Evolutionary conservation across 306 rosid species (phyloP).

Genomic region (Lathyrus sativus): DNA sequence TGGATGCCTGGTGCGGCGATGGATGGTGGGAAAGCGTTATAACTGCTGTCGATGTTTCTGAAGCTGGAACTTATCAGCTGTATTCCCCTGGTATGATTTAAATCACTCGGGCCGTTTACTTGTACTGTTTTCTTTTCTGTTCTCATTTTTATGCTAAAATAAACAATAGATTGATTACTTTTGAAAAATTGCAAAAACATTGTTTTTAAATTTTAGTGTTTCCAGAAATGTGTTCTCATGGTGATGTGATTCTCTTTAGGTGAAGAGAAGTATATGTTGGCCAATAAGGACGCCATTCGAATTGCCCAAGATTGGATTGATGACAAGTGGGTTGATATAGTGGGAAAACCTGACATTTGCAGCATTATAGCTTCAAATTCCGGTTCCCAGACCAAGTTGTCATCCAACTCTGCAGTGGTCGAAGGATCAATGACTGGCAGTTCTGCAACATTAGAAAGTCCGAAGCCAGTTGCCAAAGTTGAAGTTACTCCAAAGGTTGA

Average conservation of each 20-base stretch:
- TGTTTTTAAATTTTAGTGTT: neutral
- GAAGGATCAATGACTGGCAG: constrained; percentile 36
- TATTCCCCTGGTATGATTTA: constrained; percentile 65
- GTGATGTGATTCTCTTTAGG: constrained; percentile 52
- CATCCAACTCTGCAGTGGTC: constrained; percentile 35
- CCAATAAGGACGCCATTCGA: constrained; percentile 53
- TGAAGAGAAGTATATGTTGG: constrained; percentile 54
- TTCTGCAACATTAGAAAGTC: constrained; percentile 35
- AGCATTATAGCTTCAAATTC: constrained; percentile 45
- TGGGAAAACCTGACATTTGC: constrained; percentile 54
- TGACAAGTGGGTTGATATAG: constrained; percentile 64
- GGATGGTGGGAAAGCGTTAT: constrained; percentile 95
- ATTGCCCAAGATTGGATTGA: constrained; percentile 69
- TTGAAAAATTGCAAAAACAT: neutral
- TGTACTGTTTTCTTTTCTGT: neutral
- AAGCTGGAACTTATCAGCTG: constrained; percentile 56
- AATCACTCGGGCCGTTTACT: neutral
- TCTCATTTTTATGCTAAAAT: neutral
- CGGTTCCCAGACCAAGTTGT: constrained; percentile 36
- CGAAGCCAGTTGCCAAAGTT: constrained; percentile 25
- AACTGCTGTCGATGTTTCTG: constrained; percentile 48
- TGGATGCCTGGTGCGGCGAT: constrained; percentile 83
- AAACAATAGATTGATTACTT: neutral
- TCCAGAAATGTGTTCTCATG: constrained; percentile 14
- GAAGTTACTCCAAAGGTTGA: constrained; percentile 39